A percentile compares a stretch with the other conserved stretches of the same genome.
These are phyloP conservation scores for Colletotrichum graminicola DNA, from an alignment of 2,329 filamentous ascomycete genomes.

Conservation along the genomic window DNA sequence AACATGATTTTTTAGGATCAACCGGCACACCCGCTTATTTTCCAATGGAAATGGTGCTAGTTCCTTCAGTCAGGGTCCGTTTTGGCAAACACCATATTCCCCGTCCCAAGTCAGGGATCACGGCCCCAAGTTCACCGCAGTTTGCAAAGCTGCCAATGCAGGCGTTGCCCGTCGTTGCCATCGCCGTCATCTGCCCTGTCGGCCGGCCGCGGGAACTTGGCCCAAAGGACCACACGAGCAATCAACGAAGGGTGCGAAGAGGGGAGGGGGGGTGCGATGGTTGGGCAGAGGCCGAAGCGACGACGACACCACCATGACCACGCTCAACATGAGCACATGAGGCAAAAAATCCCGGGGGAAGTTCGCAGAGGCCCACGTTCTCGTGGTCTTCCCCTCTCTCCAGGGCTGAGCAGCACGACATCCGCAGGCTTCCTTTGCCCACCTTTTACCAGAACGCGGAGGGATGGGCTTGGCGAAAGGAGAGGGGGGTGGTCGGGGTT, in stretches of 20 bases:
- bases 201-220: conserved; percentile 26
- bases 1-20: neutral
- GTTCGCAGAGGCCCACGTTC: conserved; percentile 36
- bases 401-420: conserved; percentile 20
- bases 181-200: conserved; percentile 27
- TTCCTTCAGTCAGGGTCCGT: neutral
- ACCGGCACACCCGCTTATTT: neutral
- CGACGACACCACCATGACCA: conserved; percentile 10
- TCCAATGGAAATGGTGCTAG: neutral
- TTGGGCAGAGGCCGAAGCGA: conserved; percentile 25
- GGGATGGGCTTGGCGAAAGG: conserved; percentile 27
- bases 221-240: conserved; percentile 14
- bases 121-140: conserved; percentile 6
- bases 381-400: neutral
- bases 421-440: conserved; percentile 14
- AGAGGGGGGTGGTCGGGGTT: too few relatives aligned
- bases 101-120: conserved; percentile 28
- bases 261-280: neutral
- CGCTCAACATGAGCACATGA: neutral
- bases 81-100: conserved; percentile 12
- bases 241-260: neutral
- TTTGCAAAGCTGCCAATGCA: neutral
- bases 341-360: conserved; percentile 39
- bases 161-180: neutral
- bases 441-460: conserved; percentile 26